Conservation (phyloP, 2,329 filamentous ascomycete genomes). For the Aspergillus fijiensis region DNA sequence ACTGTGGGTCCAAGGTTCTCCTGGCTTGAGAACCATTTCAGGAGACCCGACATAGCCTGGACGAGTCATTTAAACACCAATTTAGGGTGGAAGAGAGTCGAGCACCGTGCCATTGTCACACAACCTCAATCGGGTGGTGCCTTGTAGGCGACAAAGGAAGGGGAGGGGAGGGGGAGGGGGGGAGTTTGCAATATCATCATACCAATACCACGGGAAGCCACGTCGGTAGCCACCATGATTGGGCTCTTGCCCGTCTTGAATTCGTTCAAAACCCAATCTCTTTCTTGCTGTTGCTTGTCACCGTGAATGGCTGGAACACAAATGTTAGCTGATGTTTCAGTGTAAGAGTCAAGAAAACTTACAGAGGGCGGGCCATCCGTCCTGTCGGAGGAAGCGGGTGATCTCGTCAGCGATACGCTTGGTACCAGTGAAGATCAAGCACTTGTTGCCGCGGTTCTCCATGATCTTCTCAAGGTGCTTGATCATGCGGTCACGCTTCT, state of each 20-base stretch:
- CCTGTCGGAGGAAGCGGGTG: slow-evolving; percentile 92
- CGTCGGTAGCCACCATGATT: slow-evolving; percentile 99
- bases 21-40: slow-evolving; percentile 71
- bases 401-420: slow-evolving; percentile 97
- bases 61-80: slow-evolving; percentile 81
- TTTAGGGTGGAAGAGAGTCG: slow-evolving; percentile 84
- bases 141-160: slow-evolving; percentile 36
- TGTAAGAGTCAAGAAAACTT: slow-evolving; percentile 47
- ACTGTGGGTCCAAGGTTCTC: slow-evolving; percentile 84
- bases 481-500: slow-evolving; percentile 97
- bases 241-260: slow-evolving; percentile 99
- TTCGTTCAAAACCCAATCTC: slow-evolving; percentile 98
- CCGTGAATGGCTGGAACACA: slow-evolving; percentile 78
- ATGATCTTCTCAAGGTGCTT: slow-evolving; percentile 98
- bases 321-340: slow-evolving; percentile 41
- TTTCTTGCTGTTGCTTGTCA: slow-evolving; percentile 99
- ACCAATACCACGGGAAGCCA: slow-evolving; percentile 99
- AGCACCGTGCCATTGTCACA: slow-evolving; percentile 70
- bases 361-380: slow-evolving; percentile 97
- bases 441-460: slow-evolving; percentile 94
- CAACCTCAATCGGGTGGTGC: slow-evolving; percentile 52
- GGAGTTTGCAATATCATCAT: slow-evolving; percentile 70
- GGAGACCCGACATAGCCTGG: slow-evolving; percentile 79
- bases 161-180: slow-evolving; percentile 32
- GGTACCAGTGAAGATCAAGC: slow-evolving; percentile 83